Evolutionary conservation across 192 early-diverging fungal genomes (phyloP).

Genomic region (Umbelopsis ramanniana): DNA sequence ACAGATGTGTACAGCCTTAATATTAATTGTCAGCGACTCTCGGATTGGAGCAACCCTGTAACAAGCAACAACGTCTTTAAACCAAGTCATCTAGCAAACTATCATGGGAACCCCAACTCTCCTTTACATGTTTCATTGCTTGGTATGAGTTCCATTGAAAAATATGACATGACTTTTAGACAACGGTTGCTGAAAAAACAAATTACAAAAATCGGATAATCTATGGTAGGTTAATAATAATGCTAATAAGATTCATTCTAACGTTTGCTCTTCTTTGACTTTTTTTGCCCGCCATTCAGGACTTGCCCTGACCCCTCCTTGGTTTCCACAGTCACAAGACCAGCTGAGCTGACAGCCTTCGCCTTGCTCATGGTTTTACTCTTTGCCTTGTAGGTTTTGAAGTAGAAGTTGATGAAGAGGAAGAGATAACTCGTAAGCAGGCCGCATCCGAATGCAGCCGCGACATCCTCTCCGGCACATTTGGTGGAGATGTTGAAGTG

Average conservation of each 20-base stretch:
- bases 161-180: not conserved
- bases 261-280: not conserved
- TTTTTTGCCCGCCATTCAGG: not conserved
- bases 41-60: too few relatives aligned
- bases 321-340: not conserved
- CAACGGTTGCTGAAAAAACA: not conserved
- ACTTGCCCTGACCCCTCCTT: constrained; percentile 1
- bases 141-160: not conserved
- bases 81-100: too few relatives aligned
- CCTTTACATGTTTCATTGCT: too few relatives aligned
- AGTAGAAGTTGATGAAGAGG: constrained; percentile 90
- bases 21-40: not conserved
- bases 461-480: constrained; percentile 77
- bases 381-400: constrained; percentile 70
- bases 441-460: constrained; percentile 81
- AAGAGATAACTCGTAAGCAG: constrained; percentile 81
- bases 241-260: not conserved
- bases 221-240: not conserved
- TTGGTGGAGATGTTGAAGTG: constrained; percentile 61
- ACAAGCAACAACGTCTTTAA: too few relatives aligned
- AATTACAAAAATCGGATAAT: not conserved
- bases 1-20: not conserved
- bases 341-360: not conserved
- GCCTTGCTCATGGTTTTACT: constrained; percentile 42
- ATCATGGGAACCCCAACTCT: too few relatives aligned